Conservation (phyloP, 2,329 filamentous ascomycete genomes). For the Monascus ruber region DNA sequence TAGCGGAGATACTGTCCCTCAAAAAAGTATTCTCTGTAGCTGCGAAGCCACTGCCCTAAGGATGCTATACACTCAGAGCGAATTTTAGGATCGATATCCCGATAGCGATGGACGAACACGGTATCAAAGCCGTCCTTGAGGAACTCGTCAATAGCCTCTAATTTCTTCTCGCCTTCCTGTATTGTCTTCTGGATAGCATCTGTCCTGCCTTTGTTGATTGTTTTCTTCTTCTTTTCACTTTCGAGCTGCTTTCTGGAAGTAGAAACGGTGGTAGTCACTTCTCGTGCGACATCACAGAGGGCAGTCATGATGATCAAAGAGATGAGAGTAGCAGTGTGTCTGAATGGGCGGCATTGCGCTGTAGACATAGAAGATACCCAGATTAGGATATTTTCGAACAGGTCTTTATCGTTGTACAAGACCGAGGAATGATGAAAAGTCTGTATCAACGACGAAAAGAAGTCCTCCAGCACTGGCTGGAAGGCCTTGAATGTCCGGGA, state of each 20-base stretch:
- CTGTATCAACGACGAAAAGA: conserved; percentile 66
- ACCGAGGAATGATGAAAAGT: conserved; percentile 71
- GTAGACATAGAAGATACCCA: conserved; percentile 92
- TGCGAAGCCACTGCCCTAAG: conserved; percentile 77
- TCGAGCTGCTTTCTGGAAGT: conserved; percentile 70
- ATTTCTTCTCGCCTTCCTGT: conserved; percentile 56
- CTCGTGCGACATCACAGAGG: conserved; percentile 61
- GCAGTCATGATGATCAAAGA: conserved; percentile 68
- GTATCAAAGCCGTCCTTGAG: conserved; percentile 84
- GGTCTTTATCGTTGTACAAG: conserved; percentile 61
- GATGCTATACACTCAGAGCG: conserved; percentile 79
- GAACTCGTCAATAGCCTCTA: conserved; percentile 57
- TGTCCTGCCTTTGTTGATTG: conserved; percentile 67
- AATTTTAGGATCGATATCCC: conserved; percentile 83
- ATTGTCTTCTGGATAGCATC: conserved; percentile 62
- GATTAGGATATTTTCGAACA: conserved; percentile 79
- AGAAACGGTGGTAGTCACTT: conserved; percentile 60
- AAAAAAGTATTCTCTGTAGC: conserved; percentile 77
- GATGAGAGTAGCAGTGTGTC: conserved; percentile 84
- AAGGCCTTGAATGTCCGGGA: conserved; percentile 67
- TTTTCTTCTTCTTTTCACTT: conserved; percentile 58
- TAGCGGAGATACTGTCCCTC: conserved; percentile 86
- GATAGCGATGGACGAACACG: conserved; percentile 89
- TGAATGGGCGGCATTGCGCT: conserved; percentile 74
- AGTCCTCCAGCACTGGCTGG: conserved; percentile 62